These are phyloP conservation scores for Eragrostis nindensis DNA, from an alignment of 176 grass and related monocot species.

Conservation along the genomic window DNA sequence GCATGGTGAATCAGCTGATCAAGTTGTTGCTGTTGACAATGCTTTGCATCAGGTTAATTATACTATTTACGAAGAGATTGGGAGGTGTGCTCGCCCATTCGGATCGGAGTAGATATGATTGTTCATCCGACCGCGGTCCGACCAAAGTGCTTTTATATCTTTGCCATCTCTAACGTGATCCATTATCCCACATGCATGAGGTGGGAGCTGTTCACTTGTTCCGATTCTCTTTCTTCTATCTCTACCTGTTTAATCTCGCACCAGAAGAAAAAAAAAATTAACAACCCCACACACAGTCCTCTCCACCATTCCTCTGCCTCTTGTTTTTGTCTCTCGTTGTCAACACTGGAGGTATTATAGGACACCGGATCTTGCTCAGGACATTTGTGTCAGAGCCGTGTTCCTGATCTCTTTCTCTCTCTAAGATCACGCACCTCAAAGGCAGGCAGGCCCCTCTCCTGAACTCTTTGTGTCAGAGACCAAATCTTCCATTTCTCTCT, in stretches of 20 bases:
- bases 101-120: slow-evolving; percentile 11
- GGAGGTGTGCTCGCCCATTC: background rate
- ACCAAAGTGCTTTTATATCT: slow-evolving; percentile 39
- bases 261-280: background rate
- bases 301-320: background rate
- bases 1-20: too few species aligned
- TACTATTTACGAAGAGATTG: background rate
- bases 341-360: slow-evolving; percentile 54
- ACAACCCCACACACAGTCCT: slow-evolving; percentile 23
- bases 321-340: slow-evolving; percentile 59
- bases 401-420: slow-evolving; percentile 44
- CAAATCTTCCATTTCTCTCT: slow-evolving; percentile 40
- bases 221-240: background rate
- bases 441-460: slow-evolving; percentile 22
- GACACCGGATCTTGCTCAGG: slow-evolving; percentile 56
- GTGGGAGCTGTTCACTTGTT: slow-evolving; percentile 34
- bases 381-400: slow-evolving; percentile 82
- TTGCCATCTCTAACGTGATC: slow-evolving; percentile 12
- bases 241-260: slow-evolving; percentile 13
- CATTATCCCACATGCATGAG: slow-evolving; percentile 46
- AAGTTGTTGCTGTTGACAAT: too few species aligned
- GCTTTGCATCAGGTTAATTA: background rate
- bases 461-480: slow-evolving; percentile 60
- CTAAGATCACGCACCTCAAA: slow-evolving; percentile 16
- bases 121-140: slow-evolving; percentile 44